A percentile compares a stretch with the other conserved stretches of the same genome.
These are phyloP conservation scores for Jaapia argillacea DNA, from an alignment of 768 basidiomycete genomes.

Conservation along the genomic window DNA sequence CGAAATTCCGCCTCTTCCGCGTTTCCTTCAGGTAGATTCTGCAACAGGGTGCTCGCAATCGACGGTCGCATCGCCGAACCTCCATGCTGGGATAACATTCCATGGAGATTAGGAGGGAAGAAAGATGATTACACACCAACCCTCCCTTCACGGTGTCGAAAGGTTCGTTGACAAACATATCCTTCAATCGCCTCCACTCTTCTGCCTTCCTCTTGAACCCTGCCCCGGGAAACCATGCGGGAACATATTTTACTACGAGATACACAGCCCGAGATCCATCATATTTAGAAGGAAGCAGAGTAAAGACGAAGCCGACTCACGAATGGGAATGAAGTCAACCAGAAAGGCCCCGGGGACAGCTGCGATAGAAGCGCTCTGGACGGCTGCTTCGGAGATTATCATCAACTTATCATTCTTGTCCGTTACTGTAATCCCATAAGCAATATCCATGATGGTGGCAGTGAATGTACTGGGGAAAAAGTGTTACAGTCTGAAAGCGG, in stretches of 20 bases:
- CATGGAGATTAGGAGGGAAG: neutral
- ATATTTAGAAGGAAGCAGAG: no score
- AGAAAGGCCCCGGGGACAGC: neutral
- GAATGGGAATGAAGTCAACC: constrained; percentile 1
- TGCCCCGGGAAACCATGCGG: constrained; percentile 9
- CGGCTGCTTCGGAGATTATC: constrained; percentile 1
- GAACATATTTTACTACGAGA: constrained; percentile 7
- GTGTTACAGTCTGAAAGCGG: neutral
- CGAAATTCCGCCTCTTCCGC: neutral
- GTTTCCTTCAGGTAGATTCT: neutral
- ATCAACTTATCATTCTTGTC: constrained; percentile 2
- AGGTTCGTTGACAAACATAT: neutral
- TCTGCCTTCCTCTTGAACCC: constrained; percentile 5
- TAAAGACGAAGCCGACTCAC: neutral
- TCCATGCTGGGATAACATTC: neutral
- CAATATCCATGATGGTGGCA: neutral
- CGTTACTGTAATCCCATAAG: neutral
- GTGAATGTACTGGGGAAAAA: neutral
- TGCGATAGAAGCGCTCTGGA: neutral
- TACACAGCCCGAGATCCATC: neutral
- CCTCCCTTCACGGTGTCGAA: neutral
- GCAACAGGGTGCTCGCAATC: neutral
- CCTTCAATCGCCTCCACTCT: neutral
- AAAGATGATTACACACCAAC: neutral
- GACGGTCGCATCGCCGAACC: neutral